Evolutionary conservation across 768 basidiomycete species (phyloP).

Genomic region (Nevesoporus exiguus): DNA sequence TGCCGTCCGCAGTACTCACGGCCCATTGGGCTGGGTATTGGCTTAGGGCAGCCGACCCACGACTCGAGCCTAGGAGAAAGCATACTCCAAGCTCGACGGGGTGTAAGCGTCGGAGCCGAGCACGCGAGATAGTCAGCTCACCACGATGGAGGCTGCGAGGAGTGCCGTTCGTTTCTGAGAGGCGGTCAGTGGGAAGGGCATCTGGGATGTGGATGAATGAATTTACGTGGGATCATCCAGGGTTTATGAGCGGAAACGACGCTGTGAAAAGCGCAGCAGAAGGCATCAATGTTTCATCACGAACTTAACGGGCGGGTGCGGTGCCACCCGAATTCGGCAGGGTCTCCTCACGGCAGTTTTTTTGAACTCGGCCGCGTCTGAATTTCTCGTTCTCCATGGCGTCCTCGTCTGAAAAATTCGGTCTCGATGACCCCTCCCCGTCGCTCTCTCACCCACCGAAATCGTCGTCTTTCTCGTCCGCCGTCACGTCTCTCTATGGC

Average conservation of each 20-base stretch:
- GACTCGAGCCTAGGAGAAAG: slow-evolving; percentile 21
- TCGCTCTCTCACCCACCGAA: slow-evolving; percentile 35
- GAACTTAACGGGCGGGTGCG: too few relatives aligned
- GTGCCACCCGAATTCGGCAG: slow-evolving; percentile 17
- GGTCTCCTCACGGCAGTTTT: slow-evolving; percentile 31
- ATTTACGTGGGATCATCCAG: not conserved
- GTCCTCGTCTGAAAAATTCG: slow-evolving; percentile 42
- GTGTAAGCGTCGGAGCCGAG: not conserved
- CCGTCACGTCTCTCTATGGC: slow-evolving; percentile 54
- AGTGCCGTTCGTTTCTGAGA: slow-evolving; percentile 31
- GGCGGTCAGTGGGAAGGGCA: slow-evolving; percentile 26
- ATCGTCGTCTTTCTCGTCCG: slow-evolving; percentile 34
- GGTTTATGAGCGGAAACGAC: not conserved
- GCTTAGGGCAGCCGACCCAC: not conserved
- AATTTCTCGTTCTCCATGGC: slow-evolving; percentile 37
- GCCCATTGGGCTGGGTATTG: slow-evolving; percentile 2
- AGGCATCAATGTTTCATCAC: too few relatives aligned
- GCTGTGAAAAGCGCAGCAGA: too few relatives aligned
- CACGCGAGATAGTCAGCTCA: slow-evolving; percentile 5
- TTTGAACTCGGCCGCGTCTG: slow-evolving; percentile 27
- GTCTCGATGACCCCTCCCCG: slow-evolving; percentile 36
- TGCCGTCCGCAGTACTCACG: too few relatives aligned
- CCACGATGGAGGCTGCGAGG: slow-evolving; percentile 24
- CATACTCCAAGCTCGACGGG: slow-evolving; percentile 17
- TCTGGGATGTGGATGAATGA: not conserved